Conservation (phyloP, 2,329 filamentous ascomycete species). For the Colletotrichum sojae region DNA sequence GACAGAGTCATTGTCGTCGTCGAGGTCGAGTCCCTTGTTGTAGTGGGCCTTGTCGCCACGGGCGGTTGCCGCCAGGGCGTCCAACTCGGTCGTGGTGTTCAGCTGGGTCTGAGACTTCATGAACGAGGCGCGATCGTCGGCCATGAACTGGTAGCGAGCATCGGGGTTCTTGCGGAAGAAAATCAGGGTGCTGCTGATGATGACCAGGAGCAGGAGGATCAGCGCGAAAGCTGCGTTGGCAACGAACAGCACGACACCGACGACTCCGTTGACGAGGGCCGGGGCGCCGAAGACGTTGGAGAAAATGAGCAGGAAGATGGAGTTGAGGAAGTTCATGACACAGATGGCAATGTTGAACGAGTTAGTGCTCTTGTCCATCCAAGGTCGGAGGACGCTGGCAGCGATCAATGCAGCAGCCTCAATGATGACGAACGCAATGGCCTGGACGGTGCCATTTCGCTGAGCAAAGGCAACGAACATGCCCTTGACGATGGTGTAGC, state of each 20-base stretch:
- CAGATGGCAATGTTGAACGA: constrained; percentile 95
- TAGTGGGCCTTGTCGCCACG: constrained; percentile 77
- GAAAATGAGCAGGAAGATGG: constrained; percentile 91
- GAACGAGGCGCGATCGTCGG: constrained; percentile 94
- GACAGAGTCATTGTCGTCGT: constrained; percentile 59
- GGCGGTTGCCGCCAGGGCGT: constrained; percentile 89
- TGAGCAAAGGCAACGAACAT: constrained; percentile 91
- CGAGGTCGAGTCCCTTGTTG: constrained; percentile 55
- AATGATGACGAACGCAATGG: constrained; percentile 85
- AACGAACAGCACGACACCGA: constrained; percentile 91
- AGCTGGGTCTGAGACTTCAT: constrained; percentile 95
- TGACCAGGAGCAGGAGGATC: constrained; percentile 85
- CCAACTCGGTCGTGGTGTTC: constrained; percentile 83
- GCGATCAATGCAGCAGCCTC: constrained; percentile 84
- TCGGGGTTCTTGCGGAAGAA: constrained; percentile 95
- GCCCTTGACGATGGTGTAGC: constrained; percentile 87
- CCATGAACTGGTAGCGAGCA: constrained; percentile 95
- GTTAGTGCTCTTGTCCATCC: constrained; percentile 99
- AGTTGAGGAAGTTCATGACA: constrained; percentile 90
- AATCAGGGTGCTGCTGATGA: constrained; percentile 73
- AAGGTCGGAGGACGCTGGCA: constrained; percentile 86
- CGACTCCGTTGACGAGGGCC: constrained; percentile 85
- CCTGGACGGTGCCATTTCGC: constrained; percentile 78
- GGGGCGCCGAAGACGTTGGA: constrained; percentile 89
- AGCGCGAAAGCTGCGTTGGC: constrained; percentile 88